Evolutionary conservation across 2,329 filamentous ascomycete species (phyloP).

Genomic region (Diaporthe helianthi): DNA sequence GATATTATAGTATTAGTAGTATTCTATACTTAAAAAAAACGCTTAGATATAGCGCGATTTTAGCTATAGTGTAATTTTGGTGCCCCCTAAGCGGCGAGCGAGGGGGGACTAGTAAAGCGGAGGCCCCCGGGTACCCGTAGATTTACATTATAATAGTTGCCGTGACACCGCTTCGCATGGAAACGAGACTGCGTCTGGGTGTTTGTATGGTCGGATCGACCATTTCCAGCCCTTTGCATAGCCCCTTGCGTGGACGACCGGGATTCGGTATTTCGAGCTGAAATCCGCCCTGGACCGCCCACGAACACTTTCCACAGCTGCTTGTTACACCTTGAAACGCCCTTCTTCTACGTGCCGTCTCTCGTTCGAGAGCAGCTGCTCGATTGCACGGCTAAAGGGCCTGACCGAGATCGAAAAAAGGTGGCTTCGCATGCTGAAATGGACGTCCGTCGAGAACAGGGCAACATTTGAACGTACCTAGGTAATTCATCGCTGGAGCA

Average conservation of each 20-base stretch:
- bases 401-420: no score
- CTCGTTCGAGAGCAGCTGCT: background rate
- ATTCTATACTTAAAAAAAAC: no score
- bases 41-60: no score
- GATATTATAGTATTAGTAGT: no score
- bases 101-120: no score
- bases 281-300: background rate
- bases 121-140: no score
- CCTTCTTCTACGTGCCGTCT: background rate
- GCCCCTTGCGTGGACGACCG: background rate
- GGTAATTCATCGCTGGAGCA: no score
- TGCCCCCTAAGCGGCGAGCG: no score
- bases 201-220: background rate
- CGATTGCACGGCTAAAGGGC: no score
- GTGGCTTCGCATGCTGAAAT: no score
- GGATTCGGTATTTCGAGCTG: constrained; percentile 12
- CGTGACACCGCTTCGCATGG: background rate
- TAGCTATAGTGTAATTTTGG: no score
- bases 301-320: background rate
- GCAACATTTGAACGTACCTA: background rate
- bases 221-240: background rate
- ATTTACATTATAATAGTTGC: background rate
- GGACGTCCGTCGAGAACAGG: background rate
- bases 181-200: background rate
- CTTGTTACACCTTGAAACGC: no score